Conservation (phyloP, 768 basidiomycete genomes). For the Rhizopogon roseolus region DNA sequence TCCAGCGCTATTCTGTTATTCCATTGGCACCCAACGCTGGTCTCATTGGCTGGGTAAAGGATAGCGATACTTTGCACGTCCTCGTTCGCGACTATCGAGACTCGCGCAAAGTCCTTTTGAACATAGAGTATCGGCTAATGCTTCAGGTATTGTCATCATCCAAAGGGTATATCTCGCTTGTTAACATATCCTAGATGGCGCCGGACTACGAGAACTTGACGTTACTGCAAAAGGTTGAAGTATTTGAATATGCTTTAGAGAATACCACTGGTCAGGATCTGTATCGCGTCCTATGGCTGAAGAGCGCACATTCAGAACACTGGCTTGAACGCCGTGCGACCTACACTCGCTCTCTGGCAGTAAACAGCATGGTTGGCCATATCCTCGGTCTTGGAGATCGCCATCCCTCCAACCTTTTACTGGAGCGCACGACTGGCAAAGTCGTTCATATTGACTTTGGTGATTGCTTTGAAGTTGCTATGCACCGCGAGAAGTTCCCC, state of each 20-base stretch:
- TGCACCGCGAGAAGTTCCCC: constrained; percentile 98
- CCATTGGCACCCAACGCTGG: constrained; percentile 96
- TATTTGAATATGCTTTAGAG: constrained; percentile 97
- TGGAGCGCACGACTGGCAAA: constrained; percentile 89
- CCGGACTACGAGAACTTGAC: constrained; percentile 96
- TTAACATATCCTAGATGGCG: constrained; percentile 69
- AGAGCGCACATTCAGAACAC: constrained; percentile 91
- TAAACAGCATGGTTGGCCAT: constrained; percentile 98
- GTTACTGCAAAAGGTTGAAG: constrained; percentile 95
- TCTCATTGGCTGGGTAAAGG: constrained; percentile 91
- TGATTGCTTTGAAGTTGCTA: constrained; percentile 97
- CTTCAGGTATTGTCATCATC: constrained; percentile 72
- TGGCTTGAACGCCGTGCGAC: constrained; percentile 97
- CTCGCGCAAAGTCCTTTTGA: constrained; percentile 90
- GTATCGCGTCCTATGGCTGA: constrained; percentile 95
- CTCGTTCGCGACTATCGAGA: constrained; percentile 96
- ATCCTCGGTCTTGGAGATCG: constrained; percentile 97
- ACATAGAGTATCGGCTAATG: constrained; percentile 99
- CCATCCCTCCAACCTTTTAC: constrained; percentile 91
- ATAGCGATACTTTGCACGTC: constrained; percentile 93
- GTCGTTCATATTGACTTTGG: constrained; percentile 97
- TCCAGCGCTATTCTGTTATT: constrained; percentile 89
- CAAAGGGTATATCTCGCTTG: constrained; percentile 48
- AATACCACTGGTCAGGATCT: constrained; percentile 98
- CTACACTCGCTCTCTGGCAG: constrained; percentile 92